Evolutionary conservation across 2,329 filamentous ascomycete genomes (phyloP).

Genomic region (Boeremia exigua): DNA sequence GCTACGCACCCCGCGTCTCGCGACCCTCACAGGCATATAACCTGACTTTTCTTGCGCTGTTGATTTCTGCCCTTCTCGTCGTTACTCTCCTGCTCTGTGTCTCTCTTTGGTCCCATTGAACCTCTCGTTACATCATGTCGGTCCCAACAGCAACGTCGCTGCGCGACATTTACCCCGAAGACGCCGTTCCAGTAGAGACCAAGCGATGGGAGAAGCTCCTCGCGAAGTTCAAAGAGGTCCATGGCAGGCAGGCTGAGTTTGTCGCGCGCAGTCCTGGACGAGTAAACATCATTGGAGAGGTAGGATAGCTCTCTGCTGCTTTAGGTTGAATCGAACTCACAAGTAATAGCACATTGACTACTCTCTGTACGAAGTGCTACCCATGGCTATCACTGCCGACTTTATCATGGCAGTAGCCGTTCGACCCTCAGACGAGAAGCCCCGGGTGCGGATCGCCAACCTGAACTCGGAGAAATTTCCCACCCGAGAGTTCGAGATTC

Average conservation of each 20-base stretch:
- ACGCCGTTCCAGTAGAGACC: slow-evolving; percentile 71
- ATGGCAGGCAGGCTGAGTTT: slow-evolving; percentile 76
- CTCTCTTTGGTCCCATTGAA: not conserved
- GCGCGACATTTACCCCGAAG: slow-evolving; percentile 80
- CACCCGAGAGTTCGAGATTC: slow-evolving; percentile 74
- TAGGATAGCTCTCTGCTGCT: slow-evolving; percentile 21
- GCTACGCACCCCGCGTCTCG: slow-evolving; percentile 24
- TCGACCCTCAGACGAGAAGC: slow-evolving; percentile 60
- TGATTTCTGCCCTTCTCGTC: not conserved
- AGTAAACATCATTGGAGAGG: slow-evolving; percentile 96
- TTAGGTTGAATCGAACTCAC: slow-evolving; percentile 20
- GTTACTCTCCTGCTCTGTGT: not conserved
- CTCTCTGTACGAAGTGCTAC: slow-evolving; percentile 92
- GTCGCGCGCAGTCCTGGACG: slow-evolving; percentile 89
- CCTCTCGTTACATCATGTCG: slow-evolving; percentile 36
- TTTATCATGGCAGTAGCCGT: slow-evolving; percentile 80
- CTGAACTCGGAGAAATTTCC: slow-evolving; percentile 78
- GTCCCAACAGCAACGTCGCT: slow-evolving; percentile 80
- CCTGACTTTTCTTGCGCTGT: slow-evolving; percentile 6
- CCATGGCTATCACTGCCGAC: slow-evolving; percentile 93
- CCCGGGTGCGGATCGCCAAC: slow-evolving; percentile 78
- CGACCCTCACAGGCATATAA: slow-evolving; percentile 21
- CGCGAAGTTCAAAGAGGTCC: slow-evolving; percentile 71
- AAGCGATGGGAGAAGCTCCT: slow-evolving; percentile 79
- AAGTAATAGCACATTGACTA: slow-evolving; percentile 85